These are phyloP conservation scores for Termitomyces sp. DNA, from an alignment of 768 basidiomycete genomes.

Conservation along the genomic window DNA sequence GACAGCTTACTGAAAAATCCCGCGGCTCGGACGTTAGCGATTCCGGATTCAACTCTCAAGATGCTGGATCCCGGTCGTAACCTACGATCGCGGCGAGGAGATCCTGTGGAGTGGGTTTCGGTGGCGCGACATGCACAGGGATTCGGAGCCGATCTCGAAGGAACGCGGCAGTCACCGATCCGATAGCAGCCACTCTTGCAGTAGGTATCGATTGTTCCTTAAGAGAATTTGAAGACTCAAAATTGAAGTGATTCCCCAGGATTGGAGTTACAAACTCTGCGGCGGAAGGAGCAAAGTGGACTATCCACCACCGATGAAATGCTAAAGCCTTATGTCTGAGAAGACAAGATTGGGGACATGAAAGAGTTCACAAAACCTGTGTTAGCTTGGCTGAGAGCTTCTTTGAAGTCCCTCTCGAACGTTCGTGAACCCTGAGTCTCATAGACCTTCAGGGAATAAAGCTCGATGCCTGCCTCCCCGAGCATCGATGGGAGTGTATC, in stretches of 20 bases:
- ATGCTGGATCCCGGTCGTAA: slow-evolving; percentile 7
- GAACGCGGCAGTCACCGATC: slow-evolving; percentile 58
- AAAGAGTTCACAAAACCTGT: slow-evolving; percentile 17
- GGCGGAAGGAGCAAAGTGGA: slow-evolving; percentile 74
- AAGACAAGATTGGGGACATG: not conserved
- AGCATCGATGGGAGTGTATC: slow-evolving; percentile 61
- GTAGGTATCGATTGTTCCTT: not conserved
- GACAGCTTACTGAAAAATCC: not conserved
- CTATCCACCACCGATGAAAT: slow-evolving; percentile 55
- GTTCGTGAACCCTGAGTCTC: slow-evolving; percentile 54
- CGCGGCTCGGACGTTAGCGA: not conserved
- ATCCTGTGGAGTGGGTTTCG: slow-evolving; percentile 53
- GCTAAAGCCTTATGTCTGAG: slow-evolving; percentile 13
- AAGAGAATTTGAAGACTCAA: slow-evolving; percentile 20
- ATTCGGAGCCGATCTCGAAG: slow-evolving; percentile 43
- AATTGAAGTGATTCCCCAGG: slow-evolving; percentile 40
- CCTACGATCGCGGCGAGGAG: slow-evolving; percentile 33
- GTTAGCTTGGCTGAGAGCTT: slow-evolving; percentile 21
- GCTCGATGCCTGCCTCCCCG: slow-evolving; percentile 34
- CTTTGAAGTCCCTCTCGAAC: slow-evolving; percentile 43
- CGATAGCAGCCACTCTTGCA: slow-evolving; percentile 43
- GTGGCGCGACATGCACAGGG: slow-evolving; percentile 51
- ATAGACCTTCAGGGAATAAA: slow-evolving; percentile 65
- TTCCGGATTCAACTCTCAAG: slow-evolving; percentile 5
- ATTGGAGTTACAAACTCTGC: slow-evolving; percentile 54